Base-by-base conservation (phyloP, 805 yeast genomes). In the Wickerhamomyces xylosicus region DNA sequence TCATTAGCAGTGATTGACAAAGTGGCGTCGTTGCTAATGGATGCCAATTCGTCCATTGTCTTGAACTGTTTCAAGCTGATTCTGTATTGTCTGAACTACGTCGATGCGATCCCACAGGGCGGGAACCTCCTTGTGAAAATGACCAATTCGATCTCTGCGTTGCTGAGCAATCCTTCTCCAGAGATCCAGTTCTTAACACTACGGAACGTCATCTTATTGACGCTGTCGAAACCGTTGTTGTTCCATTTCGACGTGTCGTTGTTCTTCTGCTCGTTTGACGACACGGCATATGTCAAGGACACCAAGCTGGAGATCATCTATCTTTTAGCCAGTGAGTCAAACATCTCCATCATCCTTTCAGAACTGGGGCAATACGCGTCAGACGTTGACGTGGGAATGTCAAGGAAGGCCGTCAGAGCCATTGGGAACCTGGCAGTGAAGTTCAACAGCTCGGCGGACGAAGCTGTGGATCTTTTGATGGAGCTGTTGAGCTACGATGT, bases 381-480 rank as follows among this genome's bases (percentile, higher is more conserved):
- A 0, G 95, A 85, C 50, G 78, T 85, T 13, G 96, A 89, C 57
- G 72, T 79, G 19, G 81, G 82, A 41, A 85, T 87, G 80, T 85
- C 89, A 2, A 66, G 95, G 40, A 84, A 86, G 51, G 87, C 97
- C 0, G 77, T 90, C 3, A 63, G 95, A 42, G 95, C 95, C 0
- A 77, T 90, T 44, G 97, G 97, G 2, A 85, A 87, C 52, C 63
- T 90, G 17, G 95, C 96, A 0, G 77, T 87, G 20, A 85, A 85
- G 52, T 59, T 86, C 14, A 77, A 75, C 19, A 57, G 57, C 8
- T 76, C 84, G 0, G 78, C 89, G 0, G 61, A 66, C 5, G 66
- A 66, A 19, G 85, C 95, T 57, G 80, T 85, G 3, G 69, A 71
- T 5, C 72, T 77, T 1, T 57, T 89, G 7, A 50, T 73, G 29